Evolutionary conservation across 345 rosid species (phyloP).

Genomic region (Ceriops zippeliana): DNA sequence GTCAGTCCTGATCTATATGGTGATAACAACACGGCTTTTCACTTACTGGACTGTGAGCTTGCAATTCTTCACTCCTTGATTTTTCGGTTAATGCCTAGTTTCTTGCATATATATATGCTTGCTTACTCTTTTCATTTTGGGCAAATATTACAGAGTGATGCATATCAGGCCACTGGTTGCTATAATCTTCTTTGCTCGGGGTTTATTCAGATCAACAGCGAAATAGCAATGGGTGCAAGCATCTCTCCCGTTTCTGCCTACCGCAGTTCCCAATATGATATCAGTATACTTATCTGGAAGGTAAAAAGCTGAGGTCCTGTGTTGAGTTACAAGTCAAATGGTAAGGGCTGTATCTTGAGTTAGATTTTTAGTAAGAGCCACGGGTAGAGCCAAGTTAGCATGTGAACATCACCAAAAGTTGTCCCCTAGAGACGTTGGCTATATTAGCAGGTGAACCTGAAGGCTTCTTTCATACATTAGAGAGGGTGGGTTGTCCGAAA

Average conservation of each 20-base stretch:
- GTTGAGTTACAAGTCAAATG: not conserved
- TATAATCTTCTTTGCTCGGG: slow-evolving; percentile 92
- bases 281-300: slow-evolving; percentile 93
- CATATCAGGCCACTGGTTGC: slow-evolving; percentile 94
- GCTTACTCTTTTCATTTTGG: not conserved
- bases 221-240: slow-evolving; percentile 92
- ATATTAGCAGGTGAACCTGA: not conserved
- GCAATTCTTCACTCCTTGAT: not conserved
- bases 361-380: not conserved
- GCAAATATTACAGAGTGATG: slow-evolving; percentile 56
- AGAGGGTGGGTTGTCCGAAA: not conserved
- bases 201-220: slow-evolving; percentile 78
- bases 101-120: not conserved
- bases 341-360: not conserved
- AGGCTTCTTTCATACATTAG: not conserved
- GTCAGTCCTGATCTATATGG: slow-evolving; percentile 31
- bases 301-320: slow-evolving; percentile 22
- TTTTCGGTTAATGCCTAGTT: not conserved
- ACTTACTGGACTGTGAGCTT: slow-evolving; percentile 37
- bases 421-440: not conserved
- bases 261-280: slow-evolving; percentile 63
- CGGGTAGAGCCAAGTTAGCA: not conserved
- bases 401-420: not conserved
- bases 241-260: slow-evolving; percentile 75
- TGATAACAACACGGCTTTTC: slow-evolving; percentile 33